These are phyloP conservation scores for Taxillus chinensis DNA, from an alignment of 164 flowering plant genomes.

Conservation along the genomic window DNA sequence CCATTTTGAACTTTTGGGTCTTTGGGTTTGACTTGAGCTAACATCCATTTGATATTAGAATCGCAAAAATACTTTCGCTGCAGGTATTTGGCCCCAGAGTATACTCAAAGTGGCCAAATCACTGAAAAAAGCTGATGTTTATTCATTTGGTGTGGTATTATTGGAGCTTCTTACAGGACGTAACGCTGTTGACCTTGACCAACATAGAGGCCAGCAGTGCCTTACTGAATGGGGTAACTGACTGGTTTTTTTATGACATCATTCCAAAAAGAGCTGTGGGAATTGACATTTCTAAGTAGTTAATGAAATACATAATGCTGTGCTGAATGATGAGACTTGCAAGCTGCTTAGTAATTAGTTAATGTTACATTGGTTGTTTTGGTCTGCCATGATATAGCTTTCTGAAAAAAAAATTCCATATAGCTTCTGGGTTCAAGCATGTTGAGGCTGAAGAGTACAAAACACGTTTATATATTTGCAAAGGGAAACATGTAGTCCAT, in stretches of 20 bases:
- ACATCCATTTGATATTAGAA: not conserved
- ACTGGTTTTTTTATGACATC: no score
- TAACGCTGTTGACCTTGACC: constrained; percentile 1
- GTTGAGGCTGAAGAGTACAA: constrained; percentile 65
- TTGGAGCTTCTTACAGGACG: constrained; percentile 2
- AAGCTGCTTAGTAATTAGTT: no score
- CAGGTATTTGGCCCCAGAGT: constrained; percentile 3
- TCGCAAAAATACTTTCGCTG: not conserved
- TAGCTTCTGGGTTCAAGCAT: constrained; percentile 92
- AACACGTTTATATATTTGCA: constrained; percentile 74
- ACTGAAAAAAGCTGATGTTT: constrained; percentile 2
- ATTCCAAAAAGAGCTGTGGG: no score
- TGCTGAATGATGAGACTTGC: no score
- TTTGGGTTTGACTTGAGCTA: not conserved
- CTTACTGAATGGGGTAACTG: not conserved
- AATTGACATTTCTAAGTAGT: no score
- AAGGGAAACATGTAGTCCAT: constrained; percentile 92
- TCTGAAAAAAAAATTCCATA: no score
- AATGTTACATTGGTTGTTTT: no score
- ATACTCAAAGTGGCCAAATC: constrained; percentile 2
- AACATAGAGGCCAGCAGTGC: not conserved
- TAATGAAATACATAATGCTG: no score
- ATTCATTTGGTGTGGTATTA: not conserved
- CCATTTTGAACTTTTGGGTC: not conserved
- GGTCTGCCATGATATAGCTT: no score